A percentile compares a stretch with the other conserved stretches of the same genome.
Evolutionary conservation across 139 green algal species (phyloP).

Genomic region (Chlorella sp.): DNA sequence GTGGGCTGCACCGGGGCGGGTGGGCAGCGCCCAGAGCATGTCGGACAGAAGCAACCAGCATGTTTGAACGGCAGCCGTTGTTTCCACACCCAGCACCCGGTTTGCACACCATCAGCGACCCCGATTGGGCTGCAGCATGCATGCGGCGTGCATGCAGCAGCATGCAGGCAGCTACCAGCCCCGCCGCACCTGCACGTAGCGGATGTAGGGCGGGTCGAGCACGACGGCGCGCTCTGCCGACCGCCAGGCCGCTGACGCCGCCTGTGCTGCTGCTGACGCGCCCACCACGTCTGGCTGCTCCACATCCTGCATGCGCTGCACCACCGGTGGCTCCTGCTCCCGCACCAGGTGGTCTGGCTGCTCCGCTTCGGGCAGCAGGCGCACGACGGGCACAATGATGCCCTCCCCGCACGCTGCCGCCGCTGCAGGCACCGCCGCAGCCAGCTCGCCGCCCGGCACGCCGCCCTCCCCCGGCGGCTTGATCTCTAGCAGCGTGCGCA

Average conservation of each 20-base stretch:
- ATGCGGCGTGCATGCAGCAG: too few relatives aligned
- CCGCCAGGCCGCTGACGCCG: conserved; percentile 3
- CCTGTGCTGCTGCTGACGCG: neutral
- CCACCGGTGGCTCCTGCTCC: conserved; percentile 5
- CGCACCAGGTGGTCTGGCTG: conserved; percentile 35
- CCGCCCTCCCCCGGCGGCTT: conserved; percentile 12
- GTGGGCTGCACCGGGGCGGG: conserved; percentile 36
- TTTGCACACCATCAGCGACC: too few relatives aligned
- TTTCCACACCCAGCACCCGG: too few relatives aligned
- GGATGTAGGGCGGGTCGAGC: conserved; percentile 41
- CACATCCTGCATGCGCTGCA: conserved; percentile 14
- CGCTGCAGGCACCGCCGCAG: neutral
- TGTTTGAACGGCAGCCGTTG: too few relatives aligned
- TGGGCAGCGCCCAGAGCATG: neutral
- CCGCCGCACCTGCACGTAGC: conserved; percentile 38
- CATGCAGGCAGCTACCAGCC: too few relatives aligned
- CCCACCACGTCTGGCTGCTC: conserved; percentile 10
- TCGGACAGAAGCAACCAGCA: neutral
- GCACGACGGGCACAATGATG: conserved; percentile 39
- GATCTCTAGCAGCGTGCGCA: conserved; percentile 50
- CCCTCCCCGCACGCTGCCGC: neutral
- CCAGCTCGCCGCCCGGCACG: neutral
- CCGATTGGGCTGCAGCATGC: too few relatives aligned
- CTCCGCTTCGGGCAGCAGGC: conserved; percentile 4
- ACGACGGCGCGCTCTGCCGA: conserved; percentile 20